Base-by-base conservation (phyloP, 306 rosid species). In the Boehmeria nivea region DNA sequence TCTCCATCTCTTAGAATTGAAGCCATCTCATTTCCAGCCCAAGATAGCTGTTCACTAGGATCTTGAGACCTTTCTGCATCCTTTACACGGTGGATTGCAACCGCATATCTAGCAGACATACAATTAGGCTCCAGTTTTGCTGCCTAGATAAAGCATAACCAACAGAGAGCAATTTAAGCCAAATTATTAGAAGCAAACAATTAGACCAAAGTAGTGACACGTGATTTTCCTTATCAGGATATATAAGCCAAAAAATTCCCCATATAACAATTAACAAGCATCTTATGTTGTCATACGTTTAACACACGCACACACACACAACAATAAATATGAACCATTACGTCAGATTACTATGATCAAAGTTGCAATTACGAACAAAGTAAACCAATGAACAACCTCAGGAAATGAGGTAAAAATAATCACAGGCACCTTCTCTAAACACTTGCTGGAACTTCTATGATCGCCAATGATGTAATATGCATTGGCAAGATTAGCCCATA, bases 11-110 rank as follows among this genome's bases (percentile, higher is more conserved):
- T 84, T 63, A 91, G 72, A 54, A 87, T 76, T 46, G 96, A 91
- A 51, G 89, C 95, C 98, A 91, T 91, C 72, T 91, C 98, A 38
- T 91, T 91, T 87, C 94, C 98, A 62, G 96, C 98, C 78, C 81
- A 91, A 0, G 85, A 78, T 60, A 82, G 91, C 59, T 77, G 82
- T 54, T 91, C 98, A 36, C 73, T 79, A 43, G 80, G 85, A 81
- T 91, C 96, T 77, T 87, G 98, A 66, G 84, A 84, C 72, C 96
- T 81, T 75, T 91, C 98, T 36, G 94, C 98, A 70, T 87, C 98
- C 79, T 90, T 90, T 43, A 85, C 61, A 60, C 96, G 80, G 68
- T 87, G 85, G 68, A 65, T 46, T 44, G 94, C 91, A 74, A 91
- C 85, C 44, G 96, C 81, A 81, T 82, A 87, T 43, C 98, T 79